Base-by-base conservation (phyloP, 2,329 filamentous ascomycete genomes). In the Fusarium nygamai region DNA sequence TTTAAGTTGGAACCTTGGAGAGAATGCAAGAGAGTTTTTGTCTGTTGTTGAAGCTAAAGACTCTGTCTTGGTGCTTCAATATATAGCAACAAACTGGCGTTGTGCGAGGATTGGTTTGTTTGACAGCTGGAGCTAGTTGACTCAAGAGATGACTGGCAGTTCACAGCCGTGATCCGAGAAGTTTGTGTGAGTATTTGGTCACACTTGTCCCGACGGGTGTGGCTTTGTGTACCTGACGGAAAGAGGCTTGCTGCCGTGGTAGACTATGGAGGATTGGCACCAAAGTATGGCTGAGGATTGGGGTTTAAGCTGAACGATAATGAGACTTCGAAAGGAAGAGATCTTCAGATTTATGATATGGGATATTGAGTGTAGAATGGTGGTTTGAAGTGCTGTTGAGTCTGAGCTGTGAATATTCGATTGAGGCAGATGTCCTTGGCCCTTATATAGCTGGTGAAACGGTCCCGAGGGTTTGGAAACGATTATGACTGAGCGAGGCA, bases 371-470 rank as follows among this genome's bases (percentile, higher is more conserved):
- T 36, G 46, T 57, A 71, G 34, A 33, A 33, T 34, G 16, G 59
- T 65, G 50, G 65, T 46, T 67, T 61, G 57, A 66, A 69, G 58
- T 27, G 70, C 43, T 74, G 66, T 29, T 64, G 73, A 72, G 64
- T 64, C 41, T 74, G 71, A 76, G 74, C 61, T 62, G 57, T 72
- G 62, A 56, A 74, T 68, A 41, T 72, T 27, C 58, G 46, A 54
- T 67, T 60, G 57, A 76, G 61, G 54, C 64, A 70, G 71, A 72
- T 64, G 64, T 34, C 58, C 48, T 61, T 74, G 60, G 64, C 64
- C 72, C 64, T 79, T 79, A 79, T 79, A 79, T 79, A 79, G 69
- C 68, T 67, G 74, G 74, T 74, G 74, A 78, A 56, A 77, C 74
- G 67, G 72, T 65, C 69, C 78, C 76, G 73, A 76, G 75, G 64